These are phyloP conservation scores for Amoebophrya sp. DNA, from an alignment of 169 alveolate species.

Conservation along the genomic window DNA sequence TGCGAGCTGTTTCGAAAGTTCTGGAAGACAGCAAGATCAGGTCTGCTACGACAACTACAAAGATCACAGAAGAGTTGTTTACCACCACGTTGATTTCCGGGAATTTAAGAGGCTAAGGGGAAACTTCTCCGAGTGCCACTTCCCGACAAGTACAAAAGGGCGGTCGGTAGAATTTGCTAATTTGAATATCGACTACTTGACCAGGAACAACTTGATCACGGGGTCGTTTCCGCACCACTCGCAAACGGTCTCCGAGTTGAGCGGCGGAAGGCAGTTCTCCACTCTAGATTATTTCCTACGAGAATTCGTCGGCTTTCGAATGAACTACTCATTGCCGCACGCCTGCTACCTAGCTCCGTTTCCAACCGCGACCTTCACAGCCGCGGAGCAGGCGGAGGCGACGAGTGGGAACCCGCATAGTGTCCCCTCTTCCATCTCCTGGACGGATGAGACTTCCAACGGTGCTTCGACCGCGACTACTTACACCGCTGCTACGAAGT, in stretches of 20 bases:
- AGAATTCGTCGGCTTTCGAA: not conserved
- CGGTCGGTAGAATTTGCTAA: too few species aligned
- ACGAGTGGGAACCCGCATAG: too few species aligned
- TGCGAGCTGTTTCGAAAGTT: too few species aligned
- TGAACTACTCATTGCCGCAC: not conserved
- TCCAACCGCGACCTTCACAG: too few species aligned
- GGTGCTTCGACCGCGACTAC: not conserved
- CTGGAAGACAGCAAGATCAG: too few species aligned
- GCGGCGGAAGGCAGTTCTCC: too few species aligned
- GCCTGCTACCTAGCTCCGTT: not conserved
- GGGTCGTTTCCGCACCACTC: too few species aligned
- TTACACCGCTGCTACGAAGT: not conserved
- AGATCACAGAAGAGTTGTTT: not conserved
- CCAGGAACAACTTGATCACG: too few species aligned
- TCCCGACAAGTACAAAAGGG: too few species aligned
- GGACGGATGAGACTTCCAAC: not conserved
- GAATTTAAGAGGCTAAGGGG: not conserved
- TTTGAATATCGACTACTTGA: too few species aligned
- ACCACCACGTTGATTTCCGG: not conserved
- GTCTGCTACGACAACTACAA: not conserved
- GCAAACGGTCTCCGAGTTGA: too few species aligned
- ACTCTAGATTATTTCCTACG: not conserved
- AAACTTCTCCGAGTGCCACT: not conserved
- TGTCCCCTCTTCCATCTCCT: not conserved
- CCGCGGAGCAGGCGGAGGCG: too few species aligned